A percentile compares a stretch with the other conserved stretches of the same genome.
These are phyloP conservation scores for Closterium sp. DNA, from an alignment of 139 green algal species.

Conservation along the genomic window DNA sequence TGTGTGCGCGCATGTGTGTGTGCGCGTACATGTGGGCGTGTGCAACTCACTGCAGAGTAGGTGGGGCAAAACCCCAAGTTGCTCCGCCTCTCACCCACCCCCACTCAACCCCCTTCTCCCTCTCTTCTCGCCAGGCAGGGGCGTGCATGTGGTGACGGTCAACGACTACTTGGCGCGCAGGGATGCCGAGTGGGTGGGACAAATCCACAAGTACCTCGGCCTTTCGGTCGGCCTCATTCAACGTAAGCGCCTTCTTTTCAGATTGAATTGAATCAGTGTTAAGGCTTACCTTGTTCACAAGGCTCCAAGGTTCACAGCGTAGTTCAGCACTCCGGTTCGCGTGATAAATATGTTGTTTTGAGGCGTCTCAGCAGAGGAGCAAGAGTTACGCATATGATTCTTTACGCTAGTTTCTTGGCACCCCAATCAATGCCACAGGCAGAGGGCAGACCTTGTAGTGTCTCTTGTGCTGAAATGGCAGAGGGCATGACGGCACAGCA, in stretches of 20 bases:
- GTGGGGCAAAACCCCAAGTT: conserved; percentile 20
- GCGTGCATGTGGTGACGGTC: conserved; percentile 70
- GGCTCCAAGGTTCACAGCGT: no score
- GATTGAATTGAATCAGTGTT: neutral
- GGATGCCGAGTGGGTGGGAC: conserved; percentile 43
- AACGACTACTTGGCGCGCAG: conserved; percentile 48
- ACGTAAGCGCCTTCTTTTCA: neutral
- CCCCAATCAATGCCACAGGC: neutral
- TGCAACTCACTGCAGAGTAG: conserved; percentile 26
- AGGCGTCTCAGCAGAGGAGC: no score
- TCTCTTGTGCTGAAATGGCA: neutral
- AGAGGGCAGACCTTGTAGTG: neutral
- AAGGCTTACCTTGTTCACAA: no score
- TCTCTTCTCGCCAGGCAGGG: conserved; percentile 48
- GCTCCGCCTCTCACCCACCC: conserved; percentile 9
- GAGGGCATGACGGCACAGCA: conserved; percentile 67
- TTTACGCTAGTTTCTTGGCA: no score
- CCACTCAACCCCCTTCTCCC: neutral
- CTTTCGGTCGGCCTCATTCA: conserved; percentile 41
- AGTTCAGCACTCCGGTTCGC: no score
- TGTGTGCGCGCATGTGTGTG: no score
- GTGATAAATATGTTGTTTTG: neutral
- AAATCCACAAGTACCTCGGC: conserved; percentile 38
- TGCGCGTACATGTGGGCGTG: no score
- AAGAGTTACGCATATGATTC: no score